These are phyloP conservation scores for Phytopythium cucurbitacearum DNA, from an alignment of 352 stramenopile species.

Conservation along the genomic window DNA sequence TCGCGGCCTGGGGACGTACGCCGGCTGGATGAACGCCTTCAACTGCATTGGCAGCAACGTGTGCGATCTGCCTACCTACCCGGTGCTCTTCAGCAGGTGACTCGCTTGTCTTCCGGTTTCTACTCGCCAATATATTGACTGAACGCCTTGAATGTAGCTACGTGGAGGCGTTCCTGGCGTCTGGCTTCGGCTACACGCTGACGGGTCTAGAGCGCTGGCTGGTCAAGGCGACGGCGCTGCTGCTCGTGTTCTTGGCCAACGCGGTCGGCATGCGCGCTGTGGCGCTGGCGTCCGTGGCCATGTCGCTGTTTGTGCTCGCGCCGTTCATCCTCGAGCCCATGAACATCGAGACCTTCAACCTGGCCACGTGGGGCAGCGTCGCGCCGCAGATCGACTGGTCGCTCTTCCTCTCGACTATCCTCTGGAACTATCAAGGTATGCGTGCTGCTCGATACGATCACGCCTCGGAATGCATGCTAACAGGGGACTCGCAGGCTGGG, in stretches of 20 bases:
- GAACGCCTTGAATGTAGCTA: slow-evolving; percentile 32
- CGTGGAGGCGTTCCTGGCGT: slow-evolving; percentile 69
- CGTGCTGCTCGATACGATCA: neutral
- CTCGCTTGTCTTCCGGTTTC: neutral
- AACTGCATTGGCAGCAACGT: slow-evolving; percentile 85
- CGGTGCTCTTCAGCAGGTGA: slow-evolving; percentile 75
- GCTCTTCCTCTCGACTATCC: slow-evolving; percentile 80
- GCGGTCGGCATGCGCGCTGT: slow-evolving; percentile 75
- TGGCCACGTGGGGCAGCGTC: slow-evolving; percentile 65
- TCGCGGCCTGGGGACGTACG: slow-evolving; percentile 70
- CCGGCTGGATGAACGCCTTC: slow-evolving; percentile 82
- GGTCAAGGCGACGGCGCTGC: slow-evolving; percentile 61
- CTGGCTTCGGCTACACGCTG: slow-evolving; percentile 48
- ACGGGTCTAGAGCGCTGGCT: slow-evolving; percentile 55
- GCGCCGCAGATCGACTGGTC: slow-evolving; percentile 76
- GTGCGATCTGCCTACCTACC: slow-evolving; percentile 81
- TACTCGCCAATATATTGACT: neutral
- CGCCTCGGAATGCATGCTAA: neutral
- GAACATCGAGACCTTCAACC: slow-evolving; percentile 67
- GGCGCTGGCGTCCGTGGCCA: slow-evolving; percentile 64
- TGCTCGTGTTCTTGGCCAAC: slow-evolving; percentile 72
- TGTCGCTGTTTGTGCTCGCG: slow-evolving; percentile 80
- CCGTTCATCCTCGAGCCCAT: slow-evolving; percentile 78
- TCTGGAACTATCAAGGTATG: slow-evolving; percentile 84
- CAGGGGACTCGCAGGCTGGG: slow-evolving; percentile 37